Evolutionary conservation across 805 yeast species (phyloP).

Genomic region (Ogataea naganishii): DNA sequence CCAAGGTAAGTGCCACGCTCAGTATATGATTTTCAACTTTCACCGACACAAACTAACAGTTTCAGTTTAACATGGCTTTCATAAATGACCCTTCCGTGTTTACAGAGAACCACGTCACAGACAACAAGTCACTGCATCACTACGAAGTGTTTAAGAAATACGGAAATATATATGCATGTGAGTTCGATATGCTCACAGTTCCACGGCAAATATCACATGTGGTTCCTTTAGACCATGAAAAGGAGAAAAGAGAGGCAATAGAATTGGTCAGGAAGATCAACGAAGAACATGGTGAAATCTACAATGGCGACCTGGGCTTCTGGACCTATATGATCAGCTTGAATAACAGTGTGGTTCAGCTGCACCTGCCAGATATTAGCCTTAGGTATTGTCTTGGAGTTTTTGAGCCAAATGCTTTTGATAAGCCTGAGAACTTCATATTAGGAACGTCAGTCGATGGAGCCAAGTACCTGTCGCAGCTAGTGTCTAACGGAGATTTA

Average conservation of each 20-base stretch:
- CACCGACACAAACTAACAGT: background rate
- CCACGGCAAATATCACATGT: no score
- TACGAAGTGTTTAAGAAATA: no score
- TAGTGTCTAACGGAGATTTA: conserved; percentile 18
- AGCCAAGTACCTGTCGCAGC: conserved; percentile 18
- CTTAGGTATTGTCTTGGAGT: conserved; percentile 11
- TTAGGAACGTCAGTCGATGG: conserved; percentile 15
- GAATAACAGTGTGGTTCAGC: conserved; percentile 4
- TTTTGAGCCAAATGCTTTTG: conserved; percentile 7
- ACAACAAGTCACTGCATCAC: background rate
- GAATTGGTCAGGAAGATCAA: conserved; percentile 1
- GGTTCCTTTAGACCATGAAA: no score
- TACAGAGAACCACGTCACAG: background rate
- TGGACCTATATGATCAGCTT: conserved; percentile 8
- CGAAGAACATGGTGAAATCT: no score
- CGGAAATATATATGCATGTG: no score
- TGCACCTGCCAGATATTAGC: conserved; percentile 2
- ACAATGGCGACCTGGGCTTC: conserved; percentile 3
- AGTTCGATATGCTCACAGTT: no score
- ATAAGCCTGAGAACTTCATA: conserved; percentile 15
- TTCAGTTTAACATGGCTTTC: background rate
- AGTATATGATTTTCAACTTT: background rate
- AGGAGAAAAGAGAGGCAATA: conserved; percentile 3
- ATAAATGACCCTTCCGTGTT: background rate
- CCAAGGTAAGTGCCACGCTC: conserved; percentile 1